Base-by-base conservation (phyloP, 2,329 filamentous ascomycete species). In the Hypoxylon sp. region DNA sequence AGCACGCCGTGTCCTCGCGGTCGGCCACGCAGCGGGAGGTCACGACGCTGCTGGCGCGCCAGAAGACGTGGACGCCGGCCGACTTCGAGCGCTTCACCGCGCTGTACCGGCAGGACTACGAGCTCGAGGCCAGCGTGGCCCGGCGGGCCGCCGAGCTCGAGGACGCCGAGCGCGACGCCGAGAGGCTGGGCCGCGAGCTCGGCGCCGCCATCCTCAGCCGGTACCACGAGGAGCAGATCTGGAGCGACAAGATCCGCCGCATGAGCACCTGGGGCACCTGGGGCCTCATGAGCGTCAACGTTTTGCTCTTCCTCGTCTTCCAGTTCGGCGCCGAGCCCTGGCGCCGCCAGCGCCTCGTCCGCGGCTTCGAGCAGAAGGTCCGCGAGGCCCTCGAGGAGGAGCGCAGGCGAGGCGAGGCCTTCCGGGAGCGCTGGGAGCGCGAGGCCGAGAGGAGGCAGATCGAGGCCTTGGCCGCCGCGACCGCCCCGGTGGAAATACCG, bases 261-360 rank as follows among this genome's bases (percentile, higher is more conserved):
- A 96, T 96, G 79, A 94, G 89, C 69, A 99, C 94, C 0, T 99
- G 94, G 94, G 93, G 95, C 25, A 99, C 94, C 0, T 97, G 95
- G 86, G 94, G 93, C 0, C 76, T 99, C 55, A 99, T 99, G 94
- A 93, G 93, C 16, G 83, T 97, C 66, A 99, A 99, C 68, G 89
- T 97, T 21, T 70, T 97, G 55, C 74, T 99, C 35, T 90, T 99
- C 67, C 73, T 99, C 43, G 80, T 92, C 12, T 86, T 95, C 63
- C 87, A 97, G 73, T 87, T 96, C 62, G 84, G 94, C 13, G 87
- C 96, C 55, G 93, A 99, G 78, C 94, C 94, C 3, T 97, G 93
- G 91, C 85, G 91, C 62, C 79, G 94, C 63, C 80, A 78, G 66
- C 79, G 91, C 63, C 81, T 99, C 55, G 90, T 97, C 50, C 84